Evolutionary conservation across 805 yeast genomes (phyloP).

Genomic region (Sugiyamaella chiloensis): DNA sequence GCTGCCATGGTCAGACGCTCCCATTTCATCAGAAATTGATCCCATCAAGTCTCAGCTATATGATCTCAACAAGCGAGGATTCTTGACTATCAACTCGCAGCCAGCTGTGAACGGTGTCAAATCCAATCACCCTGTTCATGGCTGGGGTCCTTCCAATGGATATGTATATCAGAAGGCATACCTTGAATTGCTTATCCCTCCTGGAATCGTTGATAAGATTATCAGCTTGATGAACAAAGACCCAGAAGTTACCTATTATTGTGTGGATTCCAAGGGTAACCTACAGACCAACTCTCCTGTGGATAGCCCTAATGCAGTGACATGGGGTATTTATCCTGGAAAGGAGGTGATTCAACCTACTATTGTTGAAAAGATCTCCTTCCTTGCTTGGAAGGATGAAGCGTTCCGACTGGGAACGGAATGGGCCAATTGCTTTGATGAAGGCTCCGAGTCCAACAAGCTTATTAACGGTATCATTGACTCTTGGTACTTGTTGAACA

Average conservation of each 20-base stretch:
- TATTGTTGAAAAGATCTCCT: conserved; percentile 86
- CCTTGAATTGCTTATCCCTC: conserved; percentile 78
- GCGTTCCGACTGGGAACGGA: conserved; percentile 78
- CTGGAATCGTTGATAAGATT: conserved; percentile 46
- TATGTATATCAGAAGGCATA: conserved; percentile 94
- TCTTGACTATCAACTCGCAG: conserved; percentile 87
- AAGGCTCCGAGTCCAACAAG: conserved; percentile 33
- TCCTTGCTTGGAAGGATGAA: conserved; percentile 97
- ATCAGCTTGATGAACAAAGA: conserved; percentile 44
- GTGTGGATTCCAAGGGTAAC: conserved; percentile 58
- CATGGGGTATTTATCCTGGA: conserved; percentile 98
- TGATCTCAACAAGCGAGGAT: conserved; percentile 61
- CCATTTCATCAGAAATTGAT: conserved; percentile 71
- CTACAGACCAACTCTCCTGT: conserved; percentile 66
- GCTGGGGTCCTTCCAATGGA: conserved; percentile 96
- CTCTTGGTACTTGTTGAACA: conserved; percentile 72
- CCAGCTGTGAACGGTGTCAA: conserved; percentile 81
- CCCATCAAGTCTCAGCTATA: conserved; percentile 58
- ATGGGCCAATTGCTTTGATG: conserved; percentile 53
- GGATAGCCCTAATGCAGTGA: conserved; percentile 87
- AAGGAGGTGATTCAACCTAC: conserved; percentile 94
- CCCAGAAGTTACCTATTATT: conserved; percentile 68
- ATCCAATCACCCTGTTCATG: conserved; percentile 68
- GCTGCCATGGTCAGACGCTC: conserved; percentile 95
- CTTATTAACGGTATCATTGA: conserved; percentile 49